Evolutionary conservation across 2,329 filamentous ascomycete species (phyloP), one percentile per base, ranked within the genome.

Genomic region (Teratosphaeria destructans): DNA sequence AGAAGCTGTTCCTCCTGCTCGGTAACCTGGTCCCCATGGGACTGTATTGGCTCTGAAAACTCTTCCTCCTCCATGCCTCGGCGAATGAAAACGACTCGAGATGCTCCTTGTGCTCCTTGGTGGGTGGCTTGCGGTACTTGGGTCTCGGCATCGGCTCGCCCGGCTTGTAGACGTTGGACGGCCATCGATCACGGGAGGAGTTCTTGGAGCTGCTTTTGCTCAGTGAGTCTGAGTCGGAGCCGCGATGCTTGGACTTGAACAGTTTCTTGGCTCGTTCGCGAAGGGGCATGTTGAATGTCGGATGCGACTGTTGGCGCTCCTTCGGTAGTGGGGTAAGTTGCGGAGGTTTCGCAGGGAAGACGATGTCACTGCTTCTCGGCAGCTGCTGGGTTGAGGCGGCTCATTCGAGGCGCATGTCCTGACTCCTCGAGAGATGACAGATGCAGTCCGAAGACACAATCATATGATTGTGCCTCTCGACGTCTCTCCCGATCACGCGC

Each of bases 121-220:
- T 75, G 52, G 79, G 77, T 10, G 76, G 75, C 29, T 75, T 72
- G 52, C 78, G 74, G 67, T 81, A 81, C 63, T 81, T 81, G 19
- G 77, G 70, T 26, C 75, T 74, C 4, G 78, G 78, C 76, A 81
- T 79, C 60, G 77, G 74, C 70, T 81, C 78, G 67, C 77, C 78
- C 6, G 78, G 78, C 67, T 77, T 75, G 71, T 80, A 80, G 64
- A 78, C 74, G 60, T 77, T 76, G 66, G 71, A 74, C 23, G 77
- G 73, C 65, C 71, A 74, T 61, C 72, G 69, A 12, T 70, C 66
- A 57, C 64, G 62, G 43, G 70, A 71, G 26, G 66, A 67, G 32
- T 65, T 60, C 47, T 64, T 66, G 23, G 62, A 59, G 29, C 58
- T 59, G 59, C 57, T 61, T 27, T 68, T 67, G 56, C 66, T 66